A percentile compares a stretch with the other conserved stretches of the same genome.
Conservation (phyloP, 495 filamentous ascomycete species). For the Ramalina intermedia region DNA sequence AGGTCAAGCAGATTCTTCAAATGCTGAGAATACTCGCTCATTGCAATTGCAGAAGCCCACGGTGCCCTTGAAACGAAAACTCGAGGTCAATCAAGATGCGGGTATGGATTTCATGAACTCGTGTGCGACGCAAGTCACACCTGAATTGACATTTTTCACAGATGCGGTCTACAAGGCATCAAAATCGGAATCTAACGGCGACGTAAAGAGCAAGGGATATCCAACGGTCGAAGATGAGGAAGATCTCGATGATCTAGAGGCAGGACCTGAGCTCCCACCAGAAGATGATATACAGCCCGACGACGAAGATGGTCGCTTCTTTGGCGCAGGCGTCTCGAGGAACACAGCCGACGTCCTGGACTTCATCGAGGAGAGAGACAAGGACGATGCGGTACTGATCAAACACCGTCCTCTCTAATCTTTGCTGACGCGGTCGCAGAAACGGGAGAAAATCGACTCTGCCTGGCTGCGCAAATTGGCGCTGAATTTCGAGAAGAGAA, state of each 20-base stretch:
- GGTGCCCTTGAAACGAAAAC: constrained; percentile 52
- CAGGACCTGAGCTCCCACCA: constrained; percentile 55
- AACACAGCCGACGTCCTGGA: constrained; percentile 77
- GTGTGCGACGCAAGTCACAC: not conserved
- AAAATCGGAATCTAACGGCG: constrained; percentile 48
- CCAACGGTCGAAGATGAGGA: constrained; percentile 45
- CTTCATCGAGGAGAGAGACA: constrained; percentile 62
- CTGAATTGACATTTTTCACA: constrained; percentile 17
- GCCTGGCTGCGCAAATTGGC: constrained; percentile 74
- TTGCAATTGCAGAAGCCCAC: constrained; percentile 26
- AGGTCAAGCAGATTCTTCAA: constrained; percentile 32
- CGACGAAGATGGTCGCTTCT: constrained; percentile 89
- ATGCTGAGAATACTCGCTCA: not conserved
- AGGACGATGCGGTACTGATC: constrained; percentile 31
- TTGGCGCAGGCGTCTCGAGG: constrained; percentile 75
- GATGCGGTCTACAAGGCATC: constrained; percentile 79
- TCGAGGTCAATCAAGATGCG: constrained; percentile 54
- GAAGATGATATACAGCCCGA: constrained; percentile 41
- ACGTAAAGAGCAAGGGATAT: constrained; percentile 46
- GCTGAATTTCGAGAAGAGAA: constrained; percentile 78
- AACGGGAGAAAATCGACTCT: constrained; percentile 65
- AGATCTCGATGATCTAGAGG: constrained; percentile 46
- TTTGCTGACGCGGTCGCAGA: constrained; percentile 5
- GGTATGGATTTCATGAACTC: constrained; percentile 27
- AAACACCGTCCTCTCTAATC: not conserved